phyloP scores from a whole-genome alignment of 75 land plant genomes.

The Adiantum capillusveneris region DNA sequence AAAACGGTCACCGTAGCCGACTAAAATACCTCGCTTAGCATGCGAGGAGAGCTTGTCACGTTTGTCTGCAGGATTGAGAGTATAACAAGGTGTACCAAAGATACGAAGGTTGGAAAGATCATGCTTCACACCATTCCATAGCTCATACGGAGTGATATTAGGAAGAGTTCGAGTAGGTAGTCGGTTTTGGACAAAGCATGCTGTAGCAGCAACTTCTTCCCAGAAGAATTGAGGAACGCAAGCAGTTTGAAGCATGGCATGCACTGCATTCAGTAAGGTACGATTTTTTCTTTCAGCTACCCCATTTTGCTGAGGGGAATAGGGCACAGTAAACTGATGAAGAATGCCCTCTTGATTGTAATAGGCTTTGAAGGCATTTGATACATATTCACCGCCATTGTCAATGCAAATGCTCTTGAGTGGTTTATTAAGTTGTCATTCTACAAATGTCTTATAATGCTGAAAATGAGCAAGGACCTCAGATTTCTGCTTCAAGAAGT shows the following conservation, averaged over 20 bases:
- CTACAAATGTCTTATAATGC: too few species aligned
- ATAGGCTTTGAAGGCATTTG: too few species aligned
- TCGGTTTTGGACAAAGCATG: slow-evolving; percentile 8
- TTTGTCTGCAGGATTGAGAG: slow-evolving; percentile 4
- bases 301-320: background rate
- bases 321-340: too few species aligned
- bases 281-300: too few species aligned
- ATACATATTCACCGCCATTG: too few species aligned
- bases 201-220: background rate
- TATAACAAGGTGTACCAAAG: slow-evolving; percentile 6
- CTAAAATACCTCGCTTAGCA: too few species aligned
- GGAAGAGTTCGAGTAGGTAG: background rate
- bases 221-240: background rate
- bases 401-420: too few species aligned
- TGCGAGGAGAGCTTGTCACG: too few species aligned
- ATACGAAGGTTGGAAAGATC: slow-evolving; percentile 4
- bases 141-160: slow-evolving; percentile 6
- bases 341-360: background rate
- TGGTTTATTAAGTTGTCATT: too few species aligned
- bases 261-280: background rate
- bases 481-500: too few species aligned
- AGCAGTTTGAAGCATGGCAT: background rate
- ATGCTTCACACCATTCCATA: background rate
- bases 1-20: too few species aligned
- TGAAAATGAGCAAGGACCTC: too few species aligned